Percentiles rank a stretch among this genome's conserved stretches.
Conservation (phyloP, 768 basidiomycete species). For the Sarcomyxa edulis region DNA sequence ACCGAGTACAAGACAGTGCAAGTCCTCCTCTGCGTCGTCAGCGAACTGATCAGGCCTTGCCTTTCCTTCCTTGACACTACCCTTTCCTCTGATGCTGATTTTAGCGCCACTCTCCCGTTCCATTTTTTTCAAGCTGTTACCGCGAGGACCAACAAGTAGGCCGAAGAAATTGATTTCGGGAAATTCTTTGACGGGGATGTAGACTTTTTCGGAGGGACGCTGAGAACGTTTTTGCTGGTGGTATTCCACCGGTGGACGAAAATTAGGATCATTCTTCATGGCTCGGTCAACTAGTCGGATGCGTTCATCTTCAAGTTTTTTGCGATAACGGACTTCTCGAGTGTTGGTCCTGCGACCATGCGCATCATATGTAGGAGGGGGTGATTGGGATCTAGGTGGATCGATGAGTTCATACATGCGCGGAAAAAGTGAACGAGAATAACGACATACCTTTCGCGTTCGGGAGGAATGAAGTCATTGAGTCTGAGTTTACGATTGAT, state of each 20-base stretch:
- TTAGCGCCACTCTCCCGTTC: conserved; percentile 97
- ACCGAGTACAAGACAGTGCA: conserved; percentile 94
- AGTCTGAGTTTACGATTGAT: conserved; percentile 92
- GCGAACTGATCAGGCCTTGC: conserved; percentile 91
- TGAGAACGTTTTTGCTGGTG: conserved; percentile 92
- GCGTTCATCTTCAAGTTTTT: conserved; percentile 90
- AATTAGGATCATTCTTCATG: conserved; percentile 97
- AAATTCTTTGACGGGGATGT: conserved; percentile 99
- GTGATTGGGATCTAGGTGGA: conserved; percentile 76
- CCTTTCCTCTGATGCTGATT: conserved; percentile 97
- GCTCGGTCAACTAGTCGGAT: conserved; percentile 91
- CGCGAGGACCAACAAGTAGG: conserved; percentile 94
- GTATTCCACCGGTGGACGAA: conserved; percentile 95
- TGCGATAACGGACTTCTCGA: conserved; percentile 96
- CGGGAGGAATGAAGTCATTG: conserved; percentile 94
- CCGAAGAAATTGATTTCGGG: conserved; percentile 99
- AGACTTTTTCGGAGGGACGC: conserved; percentile 95
- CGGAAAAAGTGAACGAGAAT: conserved; percentile 5
- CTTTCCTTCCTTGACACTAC: conserved; percentile 98
- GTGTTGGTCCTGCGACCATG: conserved; percentile 99
- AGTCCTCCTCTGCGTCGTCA: conserved; percentile 97
- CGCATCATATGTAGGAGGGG: conserved; percentile 94
- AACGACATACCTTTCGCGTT: conserved; percentile 74
- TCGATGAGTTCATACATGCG: conserved; percentile 18
- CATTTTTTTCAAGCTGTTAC: conserved; percentile 99